Evolutionary conservation across 2,329 filamentous ascomycete species (phyloP).

Genomic region (Colletotrichum tabaci): DNA sequence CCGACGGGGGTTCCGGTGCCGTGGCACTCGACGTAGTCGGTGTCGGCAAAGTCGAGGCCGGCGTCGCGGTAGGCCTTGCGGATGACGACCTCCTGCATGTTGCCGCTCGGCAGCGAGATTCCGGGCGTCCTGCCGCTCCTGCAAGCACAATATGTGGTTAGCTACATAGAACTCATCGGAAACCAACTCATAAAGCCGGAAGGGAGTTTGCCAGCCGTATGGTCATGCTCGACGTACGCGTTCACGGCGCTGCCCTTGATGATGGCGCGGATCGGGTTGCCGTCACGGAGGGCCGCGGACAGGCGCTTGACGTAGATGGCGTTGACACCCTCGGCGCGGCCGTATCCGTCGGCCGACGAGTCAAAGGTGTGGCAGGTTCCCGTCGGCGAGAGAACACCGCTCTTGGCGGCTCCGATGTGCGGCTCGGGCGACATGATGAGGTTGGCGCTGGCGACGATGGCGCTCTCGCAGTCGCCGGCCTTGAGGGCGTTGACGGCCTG

Average conservation of each 20-base stretch:
- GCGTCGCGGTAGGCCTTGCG: slow-evolving; percentile 47
- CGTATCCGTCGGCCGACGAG: slow-evolving; percentile 52
- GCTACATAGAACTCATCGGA: too few species aligned
- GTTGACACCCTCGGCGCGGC: slow-evolving; percentile 49
- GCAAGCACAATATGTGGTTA: too few species aligned
- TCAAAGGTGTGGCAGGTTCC: slow-evolving; percentile 53
- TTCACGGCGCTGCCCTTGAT: slow-evolving; percentile 30
- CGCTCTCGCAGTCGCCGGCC: slow-evolving; percentile 50
- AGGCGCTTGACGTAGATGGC: slow-evolving; percentile 53
- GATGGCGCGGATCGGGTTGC: slow-evolving; percentile 45
- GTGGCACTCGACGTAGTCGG: slow-evolving; percentile 57
- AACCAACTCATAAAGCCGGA: too few species aligned
- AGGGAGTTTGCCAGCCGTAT: too few species aligned
- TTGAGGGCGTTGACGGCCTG: slow-evolving; percentile 51
- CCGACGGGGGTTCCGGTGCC: slow-evolving; percentile 61
- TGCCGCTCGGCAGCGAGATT: neutral
- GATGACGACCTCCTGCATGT: slow-evolving; percentile 49
- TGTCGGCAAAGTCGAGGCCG: slow-evolving; percentile 45
- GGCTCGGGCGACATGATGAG: slow-evolving; percentile 48
- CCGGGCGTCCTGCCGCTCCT: too few species aligned
- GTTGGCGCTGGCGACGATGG: slow-evolving; percentile 55
- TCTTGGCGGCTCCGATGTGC: slow-evolving; percentile 20
- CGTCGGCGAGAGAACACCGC: slow-evolving; percentile 44
- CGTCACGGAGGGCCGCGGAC: slow-evolving; percentile 46
- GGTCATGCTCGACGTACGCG: too few species aligned